phyloP scores from a whole-genome alignment of 176 grass and related monocot species.

The Canna indica region DNA sequence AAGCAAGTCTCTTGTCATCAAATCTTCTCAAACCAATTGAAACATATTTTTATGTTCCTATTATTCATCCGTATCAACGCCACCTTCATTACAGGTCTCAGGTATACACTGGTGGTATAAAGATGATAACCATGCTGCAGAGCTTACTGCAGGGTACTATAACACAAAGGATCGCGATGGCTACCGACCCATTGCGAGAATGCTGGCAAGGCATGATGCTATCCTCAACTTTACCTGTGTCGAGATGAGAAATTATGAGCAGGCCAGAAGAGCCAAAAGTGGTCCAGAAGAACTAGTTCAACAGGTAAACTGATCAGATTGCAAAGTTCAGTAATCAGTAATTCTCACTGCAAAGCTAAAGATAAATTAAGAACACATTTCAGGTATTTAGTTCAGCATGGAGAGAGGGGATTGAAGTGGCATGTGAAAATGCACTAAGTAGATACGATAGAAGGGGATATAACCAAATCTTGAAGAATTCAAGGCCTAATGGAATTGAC shows the following conservation, averaged over 20 bases:
- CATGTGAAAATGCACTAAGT: conserved; percentile 67
- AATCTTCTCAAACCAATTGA: background rate
- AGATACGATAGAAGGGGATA: conserved; percentile 71
- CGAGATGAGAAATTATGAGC: conserved; percentile 72
- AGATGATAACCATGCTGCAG: conserved; percentile 70
- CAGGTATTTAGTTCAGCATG: conserved; percentile 81
- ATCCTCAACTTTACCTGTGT: conserved; percentile 84
- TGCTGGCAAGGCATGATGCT: conserved; percentile 57
- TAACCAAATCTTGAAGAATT: conserved; percentile 71
- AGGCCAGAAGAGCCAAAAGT: conserved; percentile 42
- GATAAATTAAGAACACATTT: conserved; percentile 9
- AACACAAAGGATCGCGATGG: conserved; percentile 65
- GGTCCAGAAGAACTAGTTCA: conserved; percentile 75
- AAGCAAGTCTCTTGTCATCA: conserved; percentile 37
- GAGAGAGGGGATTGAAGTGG: conserved; percentile 66
- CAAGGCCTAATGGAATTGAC: conserved; percentile 56
- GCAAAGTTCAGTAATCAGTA: background rate
- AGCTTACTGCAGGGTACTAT: conserved; percentile 82
- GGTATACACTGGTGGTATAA: conserved; percentile 92
- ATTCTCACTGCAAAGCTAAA: too few relatives aligned
- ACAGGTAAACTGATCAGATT: conserved; percentile 41
- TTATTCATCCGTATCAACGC: background rate
- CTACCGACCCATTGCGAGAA: conserved; percentile 65
- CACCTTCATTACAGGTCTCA: conserved; percentile 32
- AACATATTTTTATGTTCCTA: background rate